Evolutionary conservation across 2,329 filamentous ascomycete genomes (phyloP), one percentile per base, ranked within the genome.

Genomic region (Nectriaceae sp.): DNA sequence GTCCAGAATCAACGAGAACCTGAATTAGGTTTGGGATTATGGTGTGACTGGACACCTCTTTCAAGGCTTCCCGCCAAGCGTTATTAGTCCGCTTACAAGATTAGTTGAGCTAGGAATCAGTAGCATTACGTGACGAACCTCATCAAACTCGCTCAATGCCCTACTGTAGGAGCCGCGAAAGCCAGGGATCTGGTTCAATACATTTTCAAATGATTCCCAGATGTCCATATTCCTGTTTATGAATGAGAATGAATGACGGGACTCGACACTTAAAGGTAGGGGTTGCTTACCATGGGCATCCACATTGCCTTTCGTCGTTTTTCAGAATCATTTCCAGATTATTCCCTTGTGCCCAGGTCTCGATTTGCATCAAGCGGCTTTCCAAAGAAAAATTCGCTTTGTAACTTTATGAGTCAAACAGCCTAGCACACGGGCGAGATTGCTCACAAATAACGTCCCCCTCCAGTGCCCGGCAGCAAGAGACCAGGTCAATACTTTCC

Each of bases 231-330:
- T n/a, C n/a, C n/a, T n/a, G n/a, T n/a, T n/a, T n/a, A n/a, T n/a
- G n/a, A n/a, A n/a, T n/a, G n/a, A n/a, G n/a, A n/a, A n/a, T n/a
- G n/a, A n/a, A n/a, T n/a, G n/a, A n/a, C n/a, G n/a, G n/a, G n/a
- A n/a, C 22, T 21, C 6, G 24, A 8, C 21, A 6, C 31, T 4
- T n/a, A n/a, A n/a, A n/a, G n/a, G n/a, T n/a, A n/a, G n/a, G n/a
- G n/a, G n/a, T n/a, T n/a, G n/a, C 54, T 24, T 36, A 64, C 64
- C 8, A 66, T 33, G 2, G 63, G 61, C 55, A 66, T 64, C 47
- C 56, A 55, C n/a, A 56, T 64, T 1, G 64, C 63, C 39, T 63
- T 65, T 60, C 46, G 24, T 66, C 63, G 13, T 66, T 66, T 21
- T 58, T 65, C 1, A 55, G 46, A 3, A 66, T 53, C 46, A 65